Conservation (phyloP, 345 rosid species). For the Lepidium sativum region DNA sequence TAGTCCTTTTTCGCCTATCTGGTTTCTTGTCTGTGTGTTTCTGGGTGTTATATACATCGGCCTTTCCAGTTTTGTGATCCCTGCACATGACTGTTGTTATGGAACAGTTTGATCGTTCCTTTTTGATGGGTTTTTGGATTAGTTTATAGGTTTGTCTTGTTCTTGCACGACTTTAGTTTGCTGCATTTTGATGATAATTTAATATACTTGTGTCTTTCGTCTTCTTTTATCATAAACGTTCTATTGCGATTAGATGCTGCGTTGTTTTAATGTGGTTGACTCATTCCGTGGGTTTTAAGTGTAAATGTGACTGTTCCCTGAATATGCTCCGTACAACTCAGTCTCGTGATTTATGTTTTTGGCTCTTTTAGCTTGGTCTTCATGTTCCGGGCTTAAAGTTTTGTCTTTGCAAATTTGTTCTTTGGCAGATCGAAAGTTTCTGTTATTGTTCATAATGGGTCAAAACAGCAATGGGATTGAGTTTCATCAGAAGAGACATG, state of each 20-base stretch:
- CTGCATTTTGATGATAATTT: constrained; percentile 1
- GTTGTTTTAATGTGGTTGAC: not conserved
- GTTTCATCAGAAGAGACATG: constrained; percentile 47
- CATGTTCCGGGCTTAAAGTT: not conserved
- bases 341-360: not conserved
- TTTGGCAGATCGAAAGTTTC: constrained; percentile 6
- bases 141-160: not conserved
- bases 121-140: constrained; percentile 7
- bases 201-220: not conserved
- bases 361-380: not conserved
- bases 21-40: constrained; percentile 2
- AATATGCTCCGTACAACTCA: not conserved
- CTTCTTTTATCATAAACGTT: not conserved
- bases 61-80: not conserved
- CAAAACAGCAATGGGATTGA: constrained; percentile 46
- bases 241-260: not conserved
- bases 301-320: constrained; percentile 1
- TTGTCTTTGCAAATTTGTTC: not conserved
- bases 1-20: constrained; percentile 17
- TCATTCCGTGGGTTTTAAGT: not conserved
- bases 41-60: not conserved
- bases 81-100: not conserved
- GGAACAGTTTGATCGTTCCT: constrained; percentile 22
- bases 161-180: not conserved
- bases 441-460: constrained; percentile 33